Percentiles rank a stretch among this genome's conserved stretches.
Evolutionary conservation across 1,139 yeast species (phyloP).

Genomic region (Saccharomycopsis hybrid): DNA sequence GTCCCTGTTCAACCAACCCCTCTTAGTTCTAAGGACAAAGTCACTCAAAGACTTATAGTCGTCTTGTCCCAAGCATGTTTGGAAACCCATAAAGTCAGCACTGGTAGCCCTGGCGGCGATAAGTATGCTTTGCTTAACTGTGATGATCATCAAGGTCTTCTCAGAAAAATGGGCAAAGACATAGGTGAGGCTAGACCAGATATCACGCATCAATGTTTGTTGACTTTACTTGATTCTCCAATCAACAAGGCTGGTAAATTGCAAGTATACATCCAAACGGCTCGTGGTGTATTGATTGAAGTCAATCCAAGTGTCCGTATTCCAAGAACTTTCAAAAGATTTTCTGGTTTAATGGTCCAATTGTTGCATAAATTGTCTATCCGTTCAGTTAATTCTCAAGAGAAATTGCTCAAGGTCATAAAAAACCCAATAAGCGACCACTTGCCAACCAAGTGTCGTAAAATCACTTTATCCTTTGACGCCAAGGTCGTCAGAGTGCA

Average conservation of each 20-base stretch:
- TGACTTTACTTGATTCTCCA: slow-evolving; percentile 91
- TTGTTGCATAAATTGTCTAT: slow-evolving; percentile 85
- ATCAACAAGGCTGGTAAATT: slow-evolving; percentile 94
- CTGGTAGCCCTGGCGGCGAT: slow-evolving; percentile 77
- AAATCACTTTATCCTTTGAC: slow-evolving; percentile 89
- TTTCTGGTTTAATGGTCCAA: slow-evolving; percentile 97
- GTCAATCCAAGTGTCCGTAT: slow-evolving; percentile 95
- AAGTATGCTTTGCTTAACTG: slow-evolving; percentile 90
- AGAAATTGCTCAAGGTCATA: slow-evolving; percentile 84
- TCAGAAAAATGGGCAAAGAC: slow-evolving; percentile 94
- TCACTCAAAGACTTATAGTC: slow-evolving; percentile 78
- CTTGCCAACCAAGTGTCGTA: slow-evolving; percentile 91
- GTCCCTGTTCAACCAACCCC: slow-evolving; percentile 82
- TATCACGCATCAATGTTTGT: slow-evolving; percentile 90
- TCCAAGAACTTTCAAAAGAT: slow-evolving; percentile 96
- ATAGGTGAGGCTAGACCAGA: slow-evolving; percentile 98
- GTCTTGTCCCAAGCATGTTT: slow-evolving; percentile 92
- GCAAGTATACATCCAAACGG: slow-evolving; percentile 94
- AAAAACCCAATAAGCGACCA: slow-evolving; percentile 97
- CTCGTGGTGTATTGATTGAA: slow-evolving; percentile 89
- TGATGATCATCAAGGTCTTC: slow-evolving; percentile 95
- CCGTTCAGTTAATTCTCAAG: slow-evolving; percentile 91
- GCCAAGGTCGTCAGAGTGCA: slow-evolving; percentile 84
- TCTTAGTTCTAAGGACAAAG: slow-evolving; percentile 76
- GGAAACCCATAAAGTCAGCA: slow-evolving; percentile 83